These are phyloP conservation scores for Fusarium sp. DNA, from an alignment of 2,329 filamentous ascomycete species.

Conservation along the genomic window DNA sequence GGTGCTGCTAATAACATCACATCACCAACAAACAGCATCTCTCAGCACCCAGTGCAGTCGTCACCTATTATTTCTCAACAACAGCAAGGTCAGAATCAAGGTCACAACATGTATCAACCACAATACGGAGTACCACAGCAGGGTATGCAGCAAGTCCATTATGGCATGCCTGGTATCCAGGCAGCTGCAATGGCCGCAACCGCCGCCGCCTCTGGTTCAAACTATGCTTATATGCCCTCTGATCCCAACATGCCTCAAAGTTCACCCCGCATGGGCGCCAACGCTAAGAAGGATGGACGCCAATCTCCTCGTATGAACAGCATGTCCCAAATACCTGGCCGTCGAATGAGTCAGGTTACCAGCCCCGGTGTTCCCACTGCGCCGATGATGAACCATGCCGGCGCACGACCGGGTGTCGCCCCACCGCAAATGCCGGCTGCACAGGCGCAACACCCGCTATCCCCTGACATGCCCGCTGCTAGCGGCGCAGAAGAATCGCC, in stretches of 20 bases:
- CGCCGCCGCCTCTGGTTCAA: conserved; percentile 87
- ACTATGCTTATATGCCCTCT: conserved; percentile 77
- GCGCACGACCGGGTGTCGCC: conserved; percentile 61
- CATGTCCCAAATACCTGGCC: conserved; percentile 68
- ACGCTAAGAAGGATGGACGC: conserved; percentile 77
- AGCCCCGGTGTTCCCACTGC: conserved; percentile 80
- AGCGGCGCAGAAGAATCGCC: conserved; percentile 87
- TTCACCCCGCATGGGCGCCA: conserved; percentile 82
- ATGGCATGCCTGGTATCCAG: conserved; percentile 84
- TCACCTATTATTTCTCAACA: conserved; percentile 86
- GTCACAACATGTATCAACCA: conserved; percentile 83
- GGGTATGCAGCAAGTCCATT: conserved; percentile 74
- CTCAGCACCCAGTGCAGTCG: conserved; percentile 75
- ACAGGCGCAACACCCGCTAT: conserved; percentile 77
- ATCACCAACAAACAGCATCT: conserved; percentile 77
- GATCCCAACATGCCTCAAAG: conserved; percentile 76
- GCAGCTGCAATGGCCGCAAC: conserved; percentile 93
- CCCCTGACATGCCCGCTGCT: conserved; percentile 80
- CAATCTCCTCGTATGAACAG: conserved; percentile 81
- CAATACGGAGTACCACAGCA: conserved; percentile 79
- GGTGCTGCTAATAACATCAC: conserved; percentile 71
- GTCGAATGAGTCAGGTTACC: conserved; percentile 81
- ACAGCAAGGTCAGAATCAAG: conserved; percentile 70
- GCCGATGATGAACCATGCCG: conserved; percentile 79
- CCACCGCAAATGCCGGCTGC: conserved; percentile 71